Evolutionary conservation across 2,329 filamentous ascomycete species (phyloP).

Genomic region (Huntiella decipiens): DNA sequence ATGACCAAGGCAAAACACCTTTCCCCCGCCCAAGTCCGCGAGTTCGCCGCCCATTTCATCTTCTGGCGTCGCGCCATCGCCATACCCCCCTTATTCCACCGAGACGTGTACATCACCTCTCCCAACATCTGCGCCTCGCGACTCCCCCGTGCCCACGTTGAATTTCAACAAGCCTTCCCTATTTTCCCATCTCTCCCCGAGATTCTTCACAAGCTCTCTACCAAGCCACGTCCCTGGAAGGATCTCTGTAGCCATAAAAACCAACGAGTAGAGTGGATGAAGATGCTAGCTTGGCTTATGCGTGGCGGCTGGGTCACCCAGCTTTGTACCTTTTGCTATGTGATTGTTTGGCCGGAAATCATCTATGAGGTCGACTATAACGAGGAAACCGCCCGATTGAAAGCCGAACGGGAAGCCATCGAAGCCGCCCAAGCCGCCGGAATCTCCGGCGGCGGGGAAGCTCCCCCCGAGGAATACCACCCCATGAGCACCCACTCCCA

Average conservation of each 20-base stretch:
- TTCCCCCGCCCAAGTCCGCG: constrained; percentile 60
- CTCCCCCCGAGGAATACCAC: neutral
- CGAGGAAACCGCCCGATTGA: constrained; percentile 46
- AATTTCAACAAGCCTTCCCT: constrained; percentile 64
- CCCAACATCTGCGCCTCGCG: constrained; percentile 67
- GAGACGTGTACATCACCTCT: constrained; percentile 80
- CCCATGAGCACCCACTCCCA: neutral
- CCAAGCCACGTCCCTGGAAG: constrained; percentile 65
- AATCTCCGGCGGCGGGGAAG: constrained; percentile 7
- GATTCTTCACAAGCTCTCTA: constrained; percentile 69
- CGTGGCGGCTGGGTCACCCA: constrained; percentile 87
- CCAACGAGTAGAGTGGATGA: constrained; percentile 59
- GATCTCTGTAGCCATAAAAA: constrained; percentile 70
- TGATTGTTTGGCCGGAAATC: constrained; percentile 67
- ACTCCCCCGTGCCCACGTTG: constrained; percentile 46
- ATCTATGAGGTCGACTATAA: constrained; percentile 61
- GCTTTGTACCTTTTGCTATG: constrained; percentile 76
- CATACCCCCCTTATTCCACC: constrained; percentile 73
- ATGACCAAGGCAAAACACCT: constrained; percentile 54
- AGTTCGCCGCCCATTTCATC: constrained; percentile 80
- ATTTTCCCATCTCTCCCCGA: constrained; percentile 66
- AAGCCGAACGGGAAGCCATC: constrained; percentile 9
- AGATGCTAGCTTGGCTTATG: constrained; percentile 85
- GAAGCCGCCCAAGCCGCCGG: constrained; percentile 12
- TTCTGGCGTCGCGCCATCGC: constrained; percentile 89